Conservation (phyloP, 2,329 filamentous ascomycete genomes). For the Emmonsiellopsis sp. region DNA sequence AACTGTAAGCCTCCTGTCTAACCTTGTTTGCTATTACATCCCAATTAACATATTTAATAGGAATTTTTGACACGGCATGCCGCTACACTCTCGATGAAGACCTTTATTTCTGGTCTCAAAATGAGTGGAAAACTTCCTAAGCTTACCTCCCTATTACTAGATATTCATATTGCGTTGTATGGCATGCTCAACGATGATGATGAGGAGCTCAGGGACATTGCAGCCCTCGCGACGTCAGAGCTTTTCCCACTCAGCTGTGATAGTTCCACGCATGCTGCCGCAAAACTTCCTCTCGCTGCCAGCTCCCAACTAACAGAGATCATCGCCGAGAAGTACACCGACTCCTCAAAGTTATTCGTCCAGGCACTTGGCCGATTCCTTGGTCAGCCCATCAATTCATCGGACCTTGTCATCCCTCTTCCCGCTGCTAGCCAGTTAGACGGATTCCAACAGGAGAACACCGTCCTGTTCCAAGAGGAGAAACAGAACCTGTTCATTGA, state of each 20-base stretch:
- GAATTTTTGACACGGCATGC: conserved; percentile 32
- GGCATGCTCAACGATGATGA: conserved; percentile 82
- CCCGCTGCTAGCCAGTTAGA: conserved; percentile 23
- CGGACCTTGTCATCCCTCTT: conserved; percentile 17
- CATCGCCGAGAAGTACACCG: conserved; percentile 25
- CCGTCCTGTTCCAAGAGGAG: conserved; percentile 68
- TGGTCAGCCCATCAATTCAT: conserved; percentile 14
- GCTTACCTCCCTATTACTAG: conserved; percentile 35
- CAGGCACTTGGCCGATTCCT: conserved; percentile 33
- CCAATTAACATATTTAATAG: conserved; percentile 11
- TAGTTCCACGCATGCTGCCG: conserved; percentile 19
- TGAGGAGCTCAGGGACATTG: conserved; percentile 68
- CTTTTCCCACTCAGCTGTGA: conserved; percentile 26
- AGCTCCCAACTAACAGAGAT: conserved; percentile 31
- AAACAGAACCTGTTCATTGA: conserved; percentile 94
- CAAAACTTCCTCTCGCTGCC: conserved; percentile 42
- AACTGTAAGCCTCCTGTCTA: conserved; percentile 23
- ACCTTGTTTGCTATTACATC: neutral
- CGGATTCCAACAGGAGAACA: conserved; percentile 29
- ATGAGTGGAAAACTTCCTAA: conserved; percentile 14
- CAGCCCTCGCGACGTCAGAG: conserved; percentile 36
- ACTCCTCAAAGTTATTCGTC: conserved; percentile 23
- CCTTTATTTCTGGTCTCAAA: conserved; percentile 36
- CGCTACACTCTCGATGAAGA: conserved; percentile 26
- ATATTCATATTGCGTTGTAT: conserved; percentile 59